Evolutionary conservation across 2,329 filamentous ascomycete species (phyloP), one percentile per base, ranked within the genome.

Genomic region (Sclerotiophoma versabilis): DNA sequence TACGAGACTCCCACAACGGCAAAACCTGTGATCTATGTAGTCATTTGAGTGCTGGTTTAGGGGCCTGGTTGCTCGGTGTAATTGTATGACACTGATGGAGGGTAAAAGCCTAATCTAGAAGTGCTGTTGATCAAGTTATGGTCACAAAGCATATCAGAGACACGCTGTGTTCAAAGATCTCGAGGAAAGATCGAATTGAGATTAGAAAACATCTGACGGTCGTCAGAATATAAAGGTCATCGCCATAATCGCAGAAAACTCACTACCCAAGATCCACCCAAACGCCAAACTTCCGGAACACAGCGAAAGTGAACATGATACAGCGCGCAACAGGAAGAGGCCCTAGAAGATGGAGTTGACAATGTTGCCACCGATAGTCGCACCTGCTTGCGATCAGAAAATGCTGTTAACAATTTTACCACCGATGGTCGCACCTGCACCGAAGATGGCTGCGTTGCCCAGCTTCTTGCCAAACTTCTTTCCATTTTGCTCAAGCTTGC

Each of bases 381-480:
- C 93, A 76, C 93, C 93, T 41, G 93, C 93, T 93, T 69, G 25
- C 43, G 29, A 48, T 47, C 49, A 68, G 30, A 68, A 68, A 39
- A 68, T 66, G 26, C 60, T 59, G 26, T 68, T 68, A 64, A 96
- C 92, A 71, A 96, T 86, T 72, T 96, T 95, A 64, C 89, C 86
- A 71, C 93, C 93, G 60, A 96, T 89, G 1, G 91, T 95, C 42
- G 93, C 93, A 76, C 93, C 93, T 41, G 93, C 93, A 75, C 93
- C 93, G 68, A 96, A 96, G 64, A 97, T 92, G 23, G 92, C 92
- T 37, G 86, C 86, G 73, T 88, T 88, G 27, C 93, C 93, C 70
- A 93, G 75, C 82, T 97, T 98, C 85, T 96, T 96, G 63, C 93
- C 93, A 76, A 97, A 90, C 80, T 97, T 97, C 87, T 96, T 96